These are phyloP conservation scores for Fusarium torulosum DNA, from an alignment of 2,329 filamentous ascomycete species.

Conservation along the genomic window DNA sequence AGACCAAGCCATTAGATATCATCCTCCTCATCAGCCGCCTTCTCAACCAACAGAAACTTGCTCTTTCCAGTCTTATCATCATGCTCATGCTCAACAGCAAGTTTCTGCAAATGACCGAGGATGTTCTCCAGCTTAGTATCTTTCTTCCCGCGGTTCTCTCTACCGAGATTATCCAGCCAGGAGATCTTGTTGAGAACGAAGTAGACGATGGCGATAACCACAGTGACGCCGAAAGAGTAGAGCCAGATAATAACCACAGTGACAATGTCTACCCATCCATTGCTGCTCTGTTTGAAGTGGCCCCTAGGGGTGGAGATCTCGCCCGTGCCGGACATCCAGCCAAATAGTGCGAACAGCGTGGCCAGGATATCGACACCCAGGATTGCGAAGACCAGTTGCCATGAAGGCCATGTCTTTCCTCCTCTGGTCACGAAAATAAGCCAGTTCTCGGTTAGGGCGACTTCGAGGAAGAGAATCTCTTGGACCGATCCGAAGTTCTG, in stretches of 20 bases:
- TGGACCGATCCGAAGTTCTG: slow-evolving; percentile 26
- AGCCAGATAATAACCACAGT: slow-evolving; percentile 33
- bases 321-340: slow-evolving; percentile 14
- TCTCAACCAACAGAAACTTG: slow-evolving; percentile 19
- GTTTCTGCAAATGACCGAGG: slow-evolving; percentile 27
- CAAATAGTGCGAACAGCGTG: slow-evolving; percentile 17
- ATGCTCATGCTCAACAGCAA: slow-evolving; percentile 31
- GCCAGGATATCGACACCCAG: slow-evolving; percentile 13
- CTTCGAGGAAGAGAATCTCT: slow-evolving; percentile 29
- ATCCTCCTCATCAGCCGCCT: slow-evolving; percentile 27
- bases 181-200: slow-evolving; percentile 35
- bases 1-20: slow-evolving; percentile 13
- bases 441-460: slow-evolving; percentile 35
- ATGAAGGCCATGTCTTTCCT: slow-evolving; percentile 34
- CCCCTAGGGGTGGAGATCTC: slow-evolving; percentile 4
- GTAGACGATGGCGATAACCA: slow-evolving; percentile 30
- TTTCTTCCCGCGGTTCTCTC: slow-evolving; percentile 31
- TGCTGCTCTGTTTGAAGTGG: slow-evolving; percentile 29
- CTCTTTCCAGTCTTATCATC: slow-evolving; percentile 38
- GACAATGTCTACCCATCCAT: slow-evolving; percentile 29
- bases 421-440: slow-evolving; percentile 34
- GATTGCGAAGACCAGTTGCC: slow-evolving; percentile 31
- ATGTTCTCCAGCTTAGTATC: slow-evolving; percentile 33
- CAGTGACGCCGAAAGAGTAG: slow-evolving; percentile 30
- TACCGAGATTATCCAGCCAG: slow-evolving; percentile 26